phyloP scores from a whole-genome alignment of 768 basidiomycete species.

The Leccinum broughii region DNA sequence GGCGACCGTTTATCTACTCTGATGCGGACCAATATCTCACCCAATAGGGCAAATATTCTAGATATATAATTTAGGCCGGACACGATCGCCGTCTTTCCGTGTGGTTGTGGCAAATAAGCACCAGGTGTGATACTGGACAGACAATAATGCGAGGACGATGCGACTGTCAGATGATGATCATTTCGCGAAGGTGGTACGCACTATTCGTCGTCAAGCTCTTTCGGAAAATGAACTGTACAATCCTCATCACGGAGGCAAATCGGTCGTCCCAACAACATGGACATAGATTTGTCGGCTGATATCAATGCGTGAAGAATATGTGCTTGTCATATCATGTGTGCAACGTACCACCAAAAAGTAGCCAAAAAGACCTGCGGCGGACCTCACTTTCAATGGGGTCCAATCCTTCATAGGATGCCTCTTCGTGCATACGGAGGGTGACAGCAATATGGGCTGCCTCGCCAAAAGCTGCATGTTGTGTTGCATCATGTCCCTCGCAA shows the following conservation, averaged over 20 bases:
- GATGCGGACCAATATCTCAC: conserved; percentile 85
- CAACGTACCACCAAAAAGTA: conserved; percentile 78
- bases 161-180: conserved; percentile 32
- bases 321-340: not conserved
- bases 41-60: conserved; percentile 81
- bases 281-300: conserved; percentile 87
- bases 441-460: conserved; percentile 85
- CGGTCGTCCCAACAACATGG: conserved; percentile 79
- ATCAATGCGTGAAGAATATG: not conserved
- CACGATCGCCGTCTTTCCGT: conserved; percentile 80
- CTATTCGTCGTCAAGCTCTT: conserved; percentile 90
- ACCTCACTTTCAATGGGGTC: conserved; percentile 89
- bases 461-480: conserved; percentile 84
- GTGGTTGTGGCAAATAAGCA: conserved; percentile 84
- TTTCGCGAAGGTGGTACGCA: conserved; percentile 41
- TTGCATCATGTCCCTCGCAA: conserved; percentile 85
- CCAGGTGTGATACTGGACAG: conserved; percentile 72
- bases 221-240: conserved; percentile 85
- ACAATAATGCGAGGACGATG: conserved; percentile 16
- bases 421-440: conserved; percentile 83
- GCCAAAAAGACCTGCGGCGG: conserved; percentile 84
- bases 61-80: conserved; percentile 87
- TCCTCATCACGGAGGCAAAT: conserved; percentile 89
- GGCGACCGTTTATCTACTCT: conserved; percentile 85
- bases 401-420: conserved; percentile 76